These are phyloP conservation scores for Dictyostelium firmibasis DNA, from an alignment of 78 protist genomes.

Conservation along the genomic window DNA sequence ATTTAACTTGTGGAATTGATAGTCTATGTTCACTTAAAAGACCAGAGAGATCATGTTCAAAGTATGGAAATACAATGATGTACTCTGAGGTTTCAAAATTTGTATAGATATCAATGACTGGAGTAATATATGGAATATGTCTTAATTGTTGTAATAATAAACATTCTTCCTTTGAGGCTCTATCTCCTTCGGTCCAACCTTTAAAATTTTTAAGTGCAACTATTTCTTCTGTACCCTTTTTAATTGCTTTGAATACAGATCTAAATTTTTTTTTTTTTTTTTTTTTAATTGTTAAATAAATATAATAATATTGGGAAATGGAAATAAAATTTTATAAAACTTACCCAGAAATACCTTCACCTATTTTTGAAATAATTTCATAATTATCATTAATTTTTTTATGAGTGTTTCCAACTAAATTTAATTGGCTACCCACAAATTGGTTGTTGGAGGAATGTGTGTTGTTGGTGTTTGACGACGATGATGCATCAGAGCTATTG, in stretches of 20 bases:
- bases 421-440: neutral
- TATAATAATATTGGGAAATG: too few relatives aligned
- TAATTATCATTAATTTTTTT: slow-evolving; percentile 44
- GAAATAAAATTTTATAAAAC: neutral
- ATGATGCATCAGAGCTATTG: slow-evolving; percentile 6
- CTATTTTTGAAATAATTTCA: slow-evolving; percentile 53
- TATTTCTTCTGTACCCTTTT: slow-evolving; percentile 50
- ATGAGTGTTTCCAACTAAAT: neutral
- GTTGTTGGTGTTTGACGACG: neutral
- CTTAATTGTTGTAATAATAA: slow-evolving; percentile 26
- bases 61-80: slow-evolving; percentile 64
- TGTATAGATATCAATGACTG: slow-evolving; percentile 36
- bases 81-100: slow-evolving; percentile 43
- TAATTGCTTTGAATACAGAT: slow-evolving; percentile 69
- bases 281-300: too few relatives aligned
- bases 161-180: slow-evolving; percentile 71
- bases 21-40: slow-evolving; percentile 54
- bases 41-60: slow-evolving; percentile 76
- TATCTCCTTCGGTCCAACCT: slow-evolving; percentile 35
- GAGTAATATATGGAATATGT: slow-evolving; percentile 71
- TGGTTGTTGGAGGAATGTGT: slow-evolving; percentile 4
- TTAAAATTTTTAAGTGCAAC: slow-evolving; percentile 70
- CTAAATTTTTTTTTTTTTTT: neutral
- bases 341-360: slow-evolving; percentile 80
- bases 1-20: slow-evolving; percentile 65